A percentile compares a stretch with the other conserved stretches of the same genome.
phyloP scores from a whole-genome alignment of 371 early-diverging fungal genomes.

The Chytridiales sp. region DNA sequence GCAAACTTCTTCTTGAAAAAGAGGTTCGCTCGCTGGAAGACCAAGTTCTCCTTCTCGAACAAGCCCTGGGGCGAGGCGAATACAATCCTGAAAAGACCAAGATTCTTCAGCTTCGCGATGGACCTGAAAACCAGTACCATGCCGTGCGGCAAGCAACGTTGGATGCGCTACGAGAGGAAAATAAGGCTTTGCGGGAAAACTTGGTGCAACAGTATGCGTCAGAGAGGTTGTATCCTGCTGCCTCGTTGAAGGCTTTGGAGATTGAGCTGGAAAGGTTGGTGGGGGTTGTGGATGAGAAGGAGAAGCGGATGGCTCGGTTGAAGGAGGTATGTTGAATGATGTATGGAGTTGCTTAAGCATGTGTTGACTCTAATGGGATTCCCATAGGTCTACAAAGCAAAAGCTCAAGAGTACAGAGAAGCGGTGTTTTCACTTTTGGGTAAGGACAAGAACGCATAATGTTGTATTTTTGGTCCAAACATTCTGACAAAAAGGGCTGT shows the following conservation, averaged over 20 bases:
- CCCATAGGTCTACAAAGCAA: constrained; percentile 53
- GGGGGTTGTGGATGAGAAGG: constrained; percentile 46
- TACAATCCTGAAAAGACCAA: constrained; percentile 52
- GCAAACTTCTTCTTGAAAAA: constrained; percentile 34
- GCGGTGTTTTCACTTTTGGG: constrained; percentile 63
- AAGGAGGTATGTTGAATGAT: constrained; percentile 50
- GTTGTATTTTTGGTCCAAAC: background rate
- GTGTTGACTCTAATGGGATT: background rate
- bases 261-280: constrained; percentile 52
- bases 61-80: constrained; percentile 64
- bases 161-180: constrained; percentile 60
- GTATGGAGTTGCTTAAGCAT: constrained; percentile 5
- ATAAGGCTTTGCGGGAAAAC: constrained; percentile 46
- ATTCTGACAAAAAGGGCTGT: background rate
- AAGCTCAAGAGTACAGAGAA: constrained; percentile 67
- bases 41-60: constrained; percentile 52
- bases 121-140: constrained; percentile 66
- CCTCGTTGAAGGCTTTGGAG: constrained; percentile 56
- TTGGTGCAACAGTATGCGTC: constrained; percentile 14
- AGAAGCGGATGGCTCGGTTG: constrained; percentile 65
- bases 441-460: constrained; percentile 2
- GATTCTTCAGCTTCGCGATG: constrained; percentile 69
- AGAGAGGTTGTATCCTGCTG: constrained; percentile 49
- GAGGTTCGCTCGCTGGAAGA: constrained; percentile 29
- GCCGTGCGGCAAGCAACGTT: constrained; percentile 66